phyloP scores from a whole-genome alignment of 1,284 basidiomycete genomes.

The Irpex sp. region DNA sequence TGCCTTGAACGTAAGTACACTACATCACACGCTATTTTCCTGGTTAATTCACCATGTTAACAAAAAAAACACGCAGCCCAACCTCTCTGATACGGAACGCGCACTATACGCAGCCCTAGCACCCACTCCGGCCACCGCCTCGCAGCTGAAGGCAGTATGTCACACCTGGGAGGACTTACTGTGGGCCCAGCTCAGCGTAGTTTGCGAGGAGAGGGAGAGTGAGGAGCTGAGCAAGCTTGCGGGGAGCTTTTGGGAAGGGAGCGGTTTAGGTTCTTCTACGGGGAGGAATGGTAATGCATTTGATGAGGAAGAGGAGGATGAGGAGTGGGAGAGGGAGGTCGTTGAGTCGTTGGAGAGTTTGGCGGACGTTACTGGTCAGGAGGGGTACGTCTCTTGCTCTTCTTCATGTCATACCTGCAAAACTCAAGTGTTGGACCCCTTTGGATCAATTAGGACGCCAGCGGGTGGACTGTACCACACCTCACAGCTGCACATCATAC shows the following conservation, averaged over 20 bases:
- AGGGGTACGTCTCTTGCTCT: conserved; percentile 44
- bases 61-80: too few relatives aligned
- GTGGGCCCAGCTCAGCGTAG: conserved; percentile 87
- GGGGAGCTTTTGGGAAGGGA: conserved; percentile 64
- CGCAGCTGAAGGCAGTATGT: conserved; percentile 76
- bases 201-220: conserved; percentile 80
- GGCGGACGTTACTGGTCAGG: conserved; percentile 47
- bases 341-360: conserved; percentile 48
- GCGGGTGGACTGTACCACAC: conserved; percentile 84
- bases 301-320: conserved; percentile 33
- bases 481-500: conserved; percentile 83
- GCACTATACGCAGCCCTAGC: conserved; percentile 86
- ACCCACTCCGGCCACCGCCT: conserved; percentile 73
- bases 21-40: too few relatives aligned
- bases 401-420: neutral
- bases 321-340: conserved; percentile 65
- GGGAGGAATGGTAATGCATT: conserved; percentile 15
- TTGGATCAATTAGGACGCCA: too few relatives aligned
- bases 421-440: too few relatives aligned
- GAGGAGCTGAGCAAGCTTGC: conserved; percentile 54
- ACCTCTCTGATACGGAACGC: conserved; percentile 74
- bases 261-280: conserved; percentile 36
- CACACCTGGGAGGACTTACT: conserved; percentile 92
- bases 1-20: conserved; percentile 66
- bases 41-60: too few relatives aligned